Conservation (phyloP, 164 flowering plant species). For the Magnolia officinalis region DNA sequence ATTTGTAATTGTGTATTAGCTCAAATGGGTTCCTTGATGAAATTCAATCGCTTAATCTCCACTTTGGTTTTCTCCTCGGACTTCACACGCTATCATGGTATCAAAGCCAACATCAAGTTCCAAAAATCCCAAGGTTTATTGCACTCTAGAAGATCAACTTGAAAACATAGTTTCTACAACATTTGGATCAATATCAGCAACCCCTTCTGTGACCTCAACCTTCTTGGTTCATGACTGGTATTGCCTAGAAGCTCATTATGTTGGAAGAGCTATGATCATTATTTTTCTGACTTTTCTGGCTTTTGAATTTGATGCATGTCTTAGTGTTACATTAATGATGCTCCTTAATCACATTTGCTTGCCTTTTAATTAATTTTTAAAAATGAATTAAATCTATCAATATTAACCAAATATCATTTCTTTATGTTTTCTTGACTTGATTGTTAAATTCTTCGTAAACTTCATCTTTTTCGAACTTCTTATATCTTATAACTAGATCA, state of each 20-base stretch:
- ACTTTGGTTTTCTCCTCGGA: too few species aligned
- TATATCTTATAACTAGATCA: too few species aligned
- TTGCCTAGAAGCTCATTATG: not conserved
- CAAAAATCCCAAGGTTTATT: not conserved
- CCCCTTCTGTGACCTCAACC: not conserved
- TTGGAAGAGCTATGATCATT: not conserved
- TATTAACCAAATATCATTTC: not conserved
- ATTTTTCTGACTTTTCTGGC: not conserved
- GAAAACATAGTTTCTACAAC: not conserved
- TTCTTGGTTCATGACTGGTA: not conserved
- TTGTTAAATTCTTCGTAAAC: not conserved
- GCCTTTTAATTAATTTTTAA: too few species aligned
- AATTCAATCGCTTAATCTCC: too few species aligned
- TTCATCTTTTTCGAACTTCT: not conserved
- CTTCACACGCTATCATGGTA: too few species aligned
- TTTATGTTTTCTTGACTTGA: not conserved
- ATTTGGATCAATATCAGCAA: not conserved
- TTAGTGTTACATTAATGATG: not conserved
- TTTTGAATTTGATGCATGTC: not conserved
- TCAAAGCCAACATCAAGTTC: not conserved
- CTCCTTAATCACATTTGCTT: too few species aligned
- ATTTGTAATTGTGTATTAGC: too few species aligned
- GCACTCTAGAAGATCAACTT: not conserved
- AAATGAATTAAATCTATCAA: not conserved
- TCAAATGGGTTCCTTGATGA: too few species aligned